Percentiles rank a stretch among this genome's conserved stretches.
phyloP scores from a whole-genome alignment of 805 yeast genomes.

The Candida nitratophila region DNA sequence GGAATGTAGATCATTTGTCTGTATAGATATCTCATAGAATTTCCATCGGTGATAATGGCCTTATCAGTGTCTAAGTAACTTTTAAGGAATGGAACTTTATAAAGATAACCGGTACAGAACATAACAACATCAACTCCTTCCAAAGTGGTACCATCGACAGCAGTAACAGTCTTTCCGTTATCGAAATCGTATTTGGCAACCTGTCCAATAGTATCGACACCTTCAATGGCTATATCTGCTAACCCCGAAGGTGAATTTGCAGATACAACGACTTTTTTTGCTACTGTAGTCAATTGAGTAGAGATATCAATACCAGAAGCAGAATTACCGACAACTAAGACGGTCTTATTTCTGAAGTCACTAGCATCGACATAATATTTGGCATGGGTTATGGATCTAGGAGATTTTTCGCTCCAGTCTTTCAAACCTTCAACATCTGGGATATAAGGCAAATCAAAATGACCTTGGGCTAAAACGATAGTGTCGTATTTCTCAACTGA shows the following conservation, averaged over 20 bases:
- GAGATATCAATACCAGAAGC: slow-evolving; percentile 67
- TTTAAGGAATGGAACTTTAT: slow-evolving; percentile 56
- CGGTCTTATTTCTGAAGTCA: slow-evolving; percentile 27
- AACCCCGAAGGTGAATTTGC: slow-evolving; percentile 23
- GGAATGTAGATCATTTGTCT: slow-evolving; percentile 39
- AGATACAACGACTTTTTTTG: slow-evolving; percentile 22
- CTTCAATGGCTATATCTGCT: slow-evolving; percentile 19
- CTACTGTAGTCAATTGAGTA: slow-evolving; percentile 23
- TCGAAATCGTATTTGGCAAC: slow-evolving; percentile 19
- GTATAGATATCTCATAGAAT: slow-evolving; percentile 31
- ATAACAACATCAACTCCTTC: slow-evolving; percentile 48
- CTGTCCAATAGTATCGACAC: slow-evolving; percentile 19
- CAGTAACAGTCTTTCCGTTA: slow-evolving; percentile 28
- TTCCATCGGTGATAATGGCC: slow-evolving; percentile 27
- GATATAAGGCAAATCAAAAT: slow-evolving; percentile 39
- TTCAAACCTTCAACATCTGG: slow-evolving; percentile 36
- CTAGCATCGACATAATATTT: slow-evolving; percentile 32
- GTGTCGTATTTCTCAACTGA: slow-evolving; percentile 18
- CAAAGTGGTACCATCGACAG: slow-evolving; percentile 41
- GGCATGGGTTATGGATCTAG: slow-evolving; percentile 33
- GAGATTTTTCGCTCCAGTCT: slow-evolving; percentile 24
- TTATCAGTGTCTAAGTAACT: slow-evolving; percentile 19
- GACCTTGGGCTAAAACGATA: slow-evolving; percentile 40
- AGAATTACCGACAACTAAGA: slow-evolving; percentile 36
- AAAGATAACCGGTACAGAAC: slow-evolving; percentile 72